Conservation (phyloP, 129 eudicot species). For the Silybum marianum region DNA sequence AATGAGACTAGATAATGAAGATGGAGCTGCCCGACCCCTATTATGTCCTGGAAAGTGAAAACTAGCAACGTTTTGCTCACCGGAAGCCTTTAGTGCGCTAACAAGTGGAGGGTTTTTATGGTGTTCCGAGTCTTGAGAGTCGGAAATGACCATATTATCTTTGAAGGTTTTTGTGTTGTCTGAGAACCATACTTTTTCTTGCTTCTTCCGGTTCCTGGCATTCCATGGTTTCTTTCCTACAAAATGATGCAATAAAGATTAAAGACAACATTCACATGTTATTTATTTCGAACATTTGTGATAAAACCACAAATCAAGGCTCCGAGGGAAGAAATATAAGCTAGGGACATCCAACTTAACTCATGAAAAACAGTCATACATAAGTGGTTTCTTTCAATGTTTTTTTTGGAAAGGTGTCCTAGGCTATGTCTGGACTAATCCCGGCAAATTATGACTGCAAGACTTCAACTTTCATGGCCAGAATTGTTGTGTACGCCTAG, state of each 20-base stretch:
- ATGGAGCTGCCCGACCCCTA: constrained; percentile 75
- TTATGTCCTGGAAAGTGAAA: constrained; percentile 92
- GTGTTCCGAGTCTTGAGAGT: constrained; percentile 12
- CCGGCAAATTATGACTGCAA: no score
- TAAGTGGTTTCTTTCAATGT: no score
- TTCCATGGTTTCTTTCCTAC: constrained; percentile 40
- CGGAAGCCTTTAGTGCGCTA: constrained; percentile 67
- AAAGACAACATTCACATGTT: not conserved
- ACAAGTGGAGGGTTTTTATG: constrained; percentile 59
- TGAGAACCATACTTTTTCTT: not conserved
- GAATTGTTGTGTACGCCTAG: no score
- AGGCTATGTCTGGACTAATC: no score
- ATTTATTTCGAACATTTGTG: not conserved
- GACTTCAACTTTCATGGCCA: no score
- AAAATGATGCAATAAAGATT: constrained; percentile 8
- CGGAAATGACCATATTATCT: not conserved
- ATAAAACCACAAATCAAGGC: not conserved
- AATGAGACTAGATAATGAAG: constrained; percentile 52
- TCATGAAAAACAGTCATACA: no score
- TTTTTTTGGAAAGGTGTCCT: no score
- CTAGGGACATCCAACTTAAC: not conserved
- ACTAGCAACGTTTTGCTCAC: constrained; percentile 59
- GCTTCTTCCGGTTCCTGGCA: constrained; percentile 18
- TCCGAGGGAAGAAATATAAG: not conserved
- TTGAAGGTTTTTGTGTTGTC: not conserved